phyloP scores from a whole-genome alignment of 176 grass and related monocot genomes.

The Leersia perrieri region DNA sequence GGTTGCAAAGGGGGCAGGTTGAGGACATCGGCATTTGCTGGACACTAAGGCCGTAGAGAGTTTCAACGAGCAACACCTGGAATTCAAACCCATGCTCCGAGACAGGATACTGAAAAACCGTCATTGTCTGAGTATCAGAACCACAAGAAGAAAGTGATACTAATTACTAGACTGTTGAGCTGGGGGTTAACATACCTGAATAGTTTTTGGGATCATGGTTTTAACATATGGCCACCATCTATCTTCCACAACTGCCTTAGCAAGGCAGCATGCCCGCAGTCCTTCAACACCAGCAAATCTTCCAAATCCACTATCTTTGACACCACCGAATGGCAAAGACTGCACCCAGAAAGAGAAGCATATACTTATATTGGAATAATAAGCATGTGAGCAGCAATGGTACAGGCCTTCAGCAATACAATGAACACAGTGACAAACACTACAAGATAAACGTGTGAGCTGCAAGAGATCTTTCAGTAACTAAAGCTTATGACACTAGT shows the following conservation, averaged over 20 bases:
- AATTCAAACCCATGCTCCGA: conserved; percentile 87
- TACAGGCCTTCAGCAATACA: background rate
- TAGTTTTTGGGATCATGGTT: conserved; percentile 89
- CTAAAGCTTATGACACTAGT: background rate
- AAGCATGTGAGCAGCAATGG: conserved; percentile 11
- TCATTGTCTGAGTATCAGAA: conserved; percentile 11
- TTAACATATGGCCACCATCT: conserved; percentile 94
- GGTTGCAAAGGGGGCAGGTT: background rate
- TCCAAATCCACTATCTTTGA: conserved; percentile 96
- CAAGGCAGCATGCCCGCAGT: conserved; percentile 88
- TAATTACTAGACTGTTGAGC: background rate
- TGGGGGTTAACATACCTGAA: conserved; percentile 61
- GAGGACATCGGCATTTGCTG: background rate
- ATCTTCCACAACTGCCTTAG: conserved; percentile 92
- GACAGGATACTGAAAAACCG: conserved; percentile 71
- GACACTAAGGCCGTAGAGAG: conserved; percentile 76
- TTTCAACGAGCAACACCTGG: conserved; percentile 79
- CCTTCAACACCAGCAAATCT: conserved; percentile 97
- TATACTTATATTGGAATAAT: background rate
- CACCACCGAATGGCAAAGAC: conserved; percentile 96
- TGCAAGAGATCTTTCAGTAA: background rate
- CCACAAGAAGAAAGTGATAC: background rate
- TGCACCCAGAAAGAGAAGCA: conserved; percentile 26
- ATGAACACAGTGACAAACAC: background rate
- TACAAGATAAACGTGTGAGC: background rate